phyloP scores from a whole-genome alignment of 805 yeast species.

The Wickerhamiella allomyrinae region DNA sequence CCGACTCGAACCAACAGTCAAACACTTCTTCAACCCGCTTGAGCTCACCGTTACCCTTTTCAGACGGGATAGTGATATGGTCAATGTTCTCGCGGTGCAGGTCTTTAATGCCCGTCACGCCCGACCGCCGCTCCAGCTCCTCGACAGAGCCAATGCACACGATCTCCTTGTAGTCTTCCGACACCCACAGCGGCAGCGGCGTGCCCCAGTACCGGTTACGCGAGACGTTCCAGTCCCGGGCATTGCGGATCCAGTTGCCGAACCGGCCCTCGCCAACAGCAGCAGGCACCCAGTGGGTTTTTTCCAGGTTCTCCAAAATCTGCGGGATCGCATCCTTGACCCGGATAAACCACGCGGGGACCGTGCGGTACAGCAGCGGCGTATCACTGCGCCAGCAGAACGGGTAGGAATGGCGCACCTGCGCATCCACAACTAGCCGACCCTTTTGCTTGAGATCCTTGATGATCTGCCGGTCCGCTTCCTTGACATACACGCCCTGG shows the following conservation, averaged over 20 bases:
- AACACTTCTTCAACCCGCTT: slow-evolving; percentile 93
- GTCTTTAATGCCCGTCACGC: slow-evolving; percentile 68
- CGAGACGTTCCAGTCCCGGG: slow-evolving; percentile 98
- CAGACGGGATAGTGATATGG: slow-evolving; percentile 82
- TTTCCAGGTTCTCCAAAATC: slow-evolving; percentile 72
- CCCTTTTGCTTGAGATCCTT: slow-evolving; percentile 70
- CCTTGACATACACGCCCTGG: slow-evolving; percentile 80
- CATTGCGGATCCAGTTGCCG: slow-evolving; percentile 95
- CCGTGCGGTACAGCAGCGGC: slow-evolving; percentile 88
- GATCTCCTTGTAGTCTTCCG: slow-evolving; percentile 83
- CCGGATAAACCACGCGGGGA: slow-evolving; percentile 97
- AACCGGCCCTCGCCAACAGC: slow-evolving; percentile 88
- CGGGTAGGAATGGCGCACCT: slow-evolving; percentile 91
- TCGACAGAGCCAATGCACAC: slow-evolving; percentile 86
- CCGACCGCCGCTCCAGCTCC: slow-evolving; percentile 75
- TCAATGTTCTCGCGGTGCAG: slow-evolving; percentile 91
- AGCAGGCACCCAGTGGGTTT: slow-evolving; percentile 89
- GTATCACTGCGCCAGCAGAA: slow-evolving; percentile 99
- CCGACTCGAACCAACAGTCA: slow-evolving; percentile 99
- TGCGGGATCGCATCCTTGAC: slow-evolving; percentile 76
- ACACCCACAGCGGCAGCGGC: slow-evolving; percentile 95
- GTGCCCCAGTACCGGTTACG: slow-evolving; percentile 99
- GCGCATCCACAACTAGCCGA: slow-evolving; percentile 57
- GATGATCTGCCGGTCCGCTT: slow-evolving; percentile 85
- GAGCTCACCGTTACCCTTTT: slow-evolving; percentile 73